These are phyloP conservation scores for Blastomyces parvus DNA, from an alignment of 2,329 filamentous ascomycete genomes.

Conservation along the genomic window DNA sequence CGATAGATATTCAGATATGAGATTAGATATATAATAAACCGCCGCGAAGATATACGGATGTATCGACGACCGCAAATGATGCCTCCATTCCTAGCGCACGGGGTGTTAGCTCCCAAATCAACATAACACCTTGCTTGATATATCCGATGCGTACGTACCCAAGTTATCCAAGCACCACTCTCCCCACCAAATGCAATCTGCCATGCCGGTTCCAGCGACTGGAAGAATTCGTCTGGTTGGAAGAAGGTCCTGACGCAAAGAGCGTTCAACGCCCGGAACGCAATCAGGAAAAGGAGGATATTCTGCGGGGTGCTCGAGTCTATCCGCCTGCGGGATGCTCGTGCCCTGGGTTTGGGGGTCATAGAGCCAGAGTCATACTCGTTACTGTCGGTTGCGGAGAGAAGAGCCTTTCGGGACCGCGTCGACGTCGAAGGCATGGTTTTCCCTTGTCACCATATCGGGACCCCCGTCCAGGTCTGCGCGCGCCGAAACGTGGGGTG, in stretches of 20 bases:
- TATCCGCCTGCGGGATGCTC: not conserved
- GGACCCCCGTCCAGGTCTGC: not conserved
- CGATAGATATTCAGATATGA: slow-evolving; percentile 46
- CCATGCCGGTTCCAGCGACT: slow-evolving; percentile 93
- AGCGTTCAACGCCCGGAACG: slow-evolving; percentile 70
- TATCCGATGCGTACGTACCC: slow-evolving; percentile 51
- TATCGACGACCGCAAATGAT: slow-evolving; percentile 77
- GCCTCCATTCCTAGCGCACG: slow-evolving; percentile 72
- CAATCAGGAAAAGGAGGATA: slow-evolving; percentile 42
- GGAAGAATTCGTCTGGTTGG: slow-evolving; percentile 96
- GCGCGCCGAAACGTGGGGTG: not conserved
- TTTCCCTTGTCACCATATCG: not conserved
- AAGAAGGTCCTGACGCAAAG: slow-evolving; percentile 80
- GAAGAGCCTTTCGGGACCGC: not conserved
- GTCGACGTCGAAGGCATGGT: slow-evolving; percentile 1
- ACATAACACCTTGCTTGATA: not conserved
- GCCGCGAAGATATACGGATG: slow-evolving; percentile 80
- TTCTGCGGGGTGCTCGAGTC: slow-evolving; percentile 8
- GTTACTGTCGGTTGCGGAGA: not conserved
- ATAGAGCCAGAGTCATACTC: not conserved
- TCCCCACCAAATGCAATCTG: slow-evolving; percentile 66
- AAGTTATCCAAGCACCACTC: slow-evolving; percentile 86
- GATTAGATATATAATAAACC: slow-evolving; percentile 57
- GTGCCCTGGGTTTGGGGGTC: not conserved
- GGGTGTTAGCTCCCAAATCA: not conserved